Evolutionary conservation across 225 moss, liverwort and hornwort species (phyloP), one percentile per base, ranked within the genome.

Genomic region (Ulota crispa): DNA sequence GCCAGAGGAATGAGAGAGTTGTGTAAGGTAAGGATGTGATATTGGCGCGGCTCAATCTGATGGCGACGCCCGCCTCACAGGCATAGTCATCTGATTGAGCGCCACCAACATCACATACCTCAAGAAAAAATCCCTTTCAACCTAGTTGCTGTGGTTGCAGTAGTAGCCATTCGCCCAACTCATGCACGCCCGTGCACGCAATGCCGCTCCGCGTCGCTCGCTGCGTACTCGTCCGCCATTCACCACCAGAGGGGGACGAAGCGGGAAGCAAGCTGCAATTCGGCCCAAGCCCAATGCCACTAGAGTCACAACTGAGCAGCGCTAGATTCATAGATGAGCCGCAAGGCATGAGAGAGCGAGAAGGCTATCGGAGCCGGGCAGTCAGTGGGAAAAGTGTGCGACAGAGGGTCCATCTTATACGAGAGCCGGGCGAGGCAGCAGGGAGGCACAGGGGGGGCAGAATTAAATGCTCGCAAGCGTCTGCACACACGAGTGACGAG

Each of bases 1-100:
- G 10, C 8, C 1, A 65, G 20, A 69, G 13, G 5, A 54, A 2
- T 9, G 39, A 39, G 39, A 39, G 2, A 23, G 11, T 27, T 10
- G 45, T 31, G n/a, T 23, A 76, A 55, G 67, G 68, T 36, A 86
- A 88, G 88, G 86, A 94, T 92, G 94, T 95, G 93, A 95, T 94
- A 94, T 94, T 95, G 94, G 94, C 94, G 93, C 94, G 95, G 93
- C 92, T 95, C 92, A 92, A 91, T 95, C 93, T 92, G 93, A 89
- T 89, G 84, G 81, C 90, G 83, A 88, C 93, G 68, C 91, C 88
- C 39, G 82, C 36, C 30, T 68, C 55, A 59, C 86, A 84, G 87
- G 92, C 90, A 82, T 87, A 79, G 92, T 87, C 87, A 89, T 88
- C 90, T 93, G 87, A 95, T 89, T 91, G 93, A 93, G 92, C 88